These are phyloP conservation scores for Kernera saxatilis DNA, from an alignment of 345 rosid genomes.

Conservation along the genomic window DNA sequence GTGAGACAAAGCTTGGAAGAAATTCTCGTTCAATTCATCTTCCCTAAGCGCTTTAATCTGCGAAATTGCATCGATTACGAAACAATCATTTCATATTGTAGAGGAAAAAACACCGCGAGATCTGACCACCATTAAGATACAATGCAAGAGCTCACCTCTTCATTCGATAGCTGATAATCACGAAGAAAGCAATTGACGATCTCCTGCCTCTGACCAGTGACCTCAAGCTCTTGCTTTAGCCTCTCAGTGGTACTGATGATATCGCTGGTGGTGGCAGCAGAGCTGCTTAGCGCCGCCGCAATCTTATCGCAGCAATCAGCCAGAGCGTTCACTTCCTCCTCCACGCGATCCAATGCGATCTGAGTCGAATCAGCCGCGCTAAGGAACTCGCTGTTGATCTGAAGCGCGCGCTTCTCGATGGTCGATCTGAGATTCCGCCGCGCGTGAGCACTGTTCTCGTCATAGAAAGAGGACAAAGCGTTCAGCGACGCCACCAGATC, in stretches of 20 bases:
- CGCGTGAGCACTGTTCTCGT: conserved; percentile 75
- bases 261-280: conserved; percentile 83
- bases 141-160: conserved; percentile 52
- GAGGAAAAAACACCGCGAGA: neutral
- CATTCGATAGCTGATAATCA: conserved; percentile 87
- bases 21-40: conserved; percentile 71
- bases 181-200: conserved; percentile 90
- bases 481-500: conserved; percentile 77
- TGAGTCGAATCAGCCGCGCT: conserved; percentile 71
- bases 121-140: conserved; percentile 1
- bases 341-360: conserved; percentile 85
- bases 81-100: neutral
- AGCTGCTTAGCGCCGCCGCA: conserved; percentile 74
- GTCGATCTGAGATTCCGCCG: conserved; percentile 98
- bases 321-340: conserved; percentile 81
- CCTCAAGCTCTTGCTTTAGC: conserved; percentile 83
- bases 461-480: conserved; percentile 79
- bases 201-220: conserved; percentile 88
- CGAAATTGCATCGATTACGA: neutral
- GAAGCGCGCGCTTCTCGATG: conserved; percentile 90
- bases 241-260: conserved; percentile 90
- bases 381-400: conserved; percentile 75
- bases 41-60: conserved; percentile 89
- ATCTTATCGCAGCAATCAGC: conserved; percentile 97
- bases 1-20: conserved; percentile 90